Base-by-base conservation (phyloP, 768 basidiomycete genomes). In the Piloderma croceum region DNA sequence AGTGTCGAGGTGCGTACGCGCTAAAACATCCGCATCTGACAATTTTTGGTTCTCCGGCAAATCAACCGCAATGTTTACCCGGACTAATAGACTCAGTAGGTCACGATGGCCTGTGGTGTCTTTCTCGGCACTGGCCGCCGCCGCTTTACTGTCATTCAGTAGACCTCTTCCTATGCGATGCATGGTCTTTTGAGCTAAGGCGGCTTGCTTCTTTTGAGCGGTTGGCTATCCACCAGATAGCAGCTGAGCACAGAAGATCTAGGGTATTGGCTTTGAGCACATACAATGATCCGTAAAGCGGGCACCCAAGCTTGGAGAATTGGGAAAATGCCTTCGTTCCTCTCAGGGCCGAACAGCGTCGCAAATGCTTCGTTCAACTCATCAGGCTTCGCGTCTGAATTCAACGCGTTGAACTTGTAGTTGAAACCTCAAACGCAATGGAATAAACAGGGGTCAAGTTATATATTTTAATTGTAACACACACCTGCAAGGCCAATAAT, bases 1-100 rank as follows among this genome's bases (percentile, higher is more conserved):
- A 33, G 25, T 17, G 22, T 38, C 15, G 19, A 41, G 6, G 35
- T 27, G 51, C 76, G 43, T 47, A 81, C 71, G 71, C 41, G 68
- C 60, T 2, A 81, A 43, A 12, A 86, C 77, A 44, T 85, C 83
- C 21, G 69, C 68, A 41, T 86, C 83, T 0, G 70, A 69, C 60
- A 86, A 60, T 25, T 63, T 62, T 52, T 81, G 79, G 33, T 49
- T 62, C 5, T 72, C 71, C 0, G 74, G 71, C 4, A 80, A 48
- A 51, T 85, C 78, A 1, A 69, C 72, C 1, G 77, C 71, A 62
- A 79, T 71, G 52, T 85, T 86, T 3, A 82, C 81, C 43, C 69
- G 68, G 31, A 84, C 62, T 3, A 85, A 63, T 20, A 83, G 50
- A 1, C 76, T 77, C 3, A 85, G 61, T 3, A 86, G 18, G 18